Percentiles rank a stretch among this genome's conserved stretches.
phyloP scores from a whole-genome alignment of 768 basidiomycete genomes.

The Trametes cinnabarina region DNA sequence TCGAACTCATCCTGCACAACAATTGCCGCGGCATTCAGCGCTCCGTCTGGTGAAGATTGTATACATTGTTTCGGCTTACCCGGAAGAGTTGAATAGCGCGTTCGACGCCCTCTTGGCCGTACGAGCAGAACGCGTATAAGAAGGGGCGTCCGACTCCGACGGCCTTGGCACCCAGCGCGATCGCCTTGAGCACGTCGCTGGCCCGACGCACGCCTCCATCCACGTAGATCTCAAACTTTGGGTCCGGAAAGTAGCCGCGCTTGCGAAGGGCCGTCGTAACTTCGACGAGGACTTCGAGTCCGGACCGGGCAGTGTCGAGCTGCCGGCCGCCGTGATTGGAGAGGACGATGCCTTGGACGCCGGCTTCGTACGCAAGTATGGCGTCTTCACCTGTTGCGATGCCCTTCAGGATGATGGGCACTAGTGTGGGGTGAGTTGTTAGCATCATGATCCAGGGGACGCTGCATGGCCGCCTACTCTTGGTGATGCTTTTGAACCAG shows the following conservation, averaged over 20 bases:
- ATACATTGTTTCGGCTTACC: slow-evolving; percentile 38
- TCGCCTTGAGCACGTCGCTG: slow-evolving; percentile 81
- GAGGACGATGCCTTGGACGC: slow-evolving; percentile 75
- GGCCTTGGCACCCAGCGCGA: slow-evolving; percentile 82
- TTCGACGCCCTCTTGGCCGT: slow-evolving; percentile 83
- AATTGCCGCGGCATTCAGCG: not conserved
- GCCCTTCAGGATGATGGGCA: slow-evolving; percentile 91
- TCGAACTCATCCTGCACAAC: slow-evolving; percentile 92
- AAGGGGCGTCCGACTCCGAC: slow-evolving; percentile 85
- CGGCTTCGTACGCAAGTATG: slow-evolving; percentile 75
- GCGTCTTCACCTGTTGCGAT: slow-evolving; percentile 85
- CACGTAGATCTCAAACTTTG: slow-evolving; percentile 76
- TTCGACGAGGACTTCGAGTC: slow-evolving; percentile 86
- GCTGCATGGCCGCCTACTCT: slow-evolving; percentile 32
- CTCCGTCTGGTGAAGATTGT: not conserved
- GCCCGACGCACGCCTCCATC: slow-evolving; percentile 92
- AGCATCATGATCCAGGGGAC: not conserved
- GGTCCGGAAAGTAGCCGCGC: slow-evolving; percentile 70
- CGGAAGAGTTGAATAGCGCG: slow-evolving; percentile 72
- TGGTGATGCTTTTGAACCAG: slow-evolving; percentile 61
- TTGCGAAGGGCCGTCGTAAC: slow-evolving; percentile 70
- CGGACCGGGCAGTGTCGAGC: slow-evolving; percentile 75
- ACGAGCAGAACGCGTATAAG: slow-evolving; percentile 80
- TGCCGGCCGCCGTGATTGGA: slow-evolving; percentile 81
- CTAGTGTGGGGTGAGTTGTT: slow-evolving; percentile 33